phyloP scores from a whole-genome alignment of 805 yeast genomes.

The Kodamaea neixiangensis region DNA sequence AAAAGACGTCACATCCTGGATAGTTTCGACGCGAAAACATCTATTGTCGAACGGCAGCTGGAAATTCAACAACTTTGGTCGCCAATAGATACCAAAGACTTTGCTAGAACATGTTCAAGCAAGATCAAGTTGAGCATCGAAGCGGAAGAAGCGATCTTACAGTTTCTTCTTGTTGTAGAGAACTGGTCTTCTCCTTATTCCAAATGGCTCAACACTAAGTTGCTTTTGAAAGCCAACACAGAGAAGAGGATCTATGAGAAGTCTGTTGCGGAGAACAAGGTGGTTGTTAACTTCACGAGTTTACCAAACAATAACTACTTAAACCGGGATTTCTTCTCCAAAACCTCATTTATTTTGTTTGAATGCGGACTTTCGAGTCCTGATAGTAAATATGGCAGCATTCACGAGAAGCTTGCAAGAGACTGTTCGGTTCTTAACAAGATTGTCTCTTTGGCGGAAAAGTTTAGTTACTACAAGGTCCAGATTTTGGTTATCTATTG shows the following conservation, averaged over 20 bases:
- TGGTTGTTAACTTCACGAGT: constrained; percentile 38
- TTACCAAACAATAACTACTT: constrained; percentile 41
- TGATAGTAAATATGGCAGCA: constrained; percentile 13
- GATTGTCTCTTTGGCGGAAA: constrained; percentile 33
- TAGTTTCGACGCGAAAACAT: background rate
- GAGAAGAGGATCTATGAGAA: constrained; percentile 29
- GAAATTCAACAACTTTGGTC: constrained; percentile 48
- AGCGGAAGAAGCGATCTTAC: constrained; percentile 24
- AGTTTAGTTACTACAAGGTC: constrained; percentile 38
- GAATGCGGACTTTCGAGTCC: constrained; percentile 50
- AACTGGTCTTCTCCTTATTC: constrained; percentile 51
- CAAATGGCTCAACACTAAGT: constrained; percentile 51
- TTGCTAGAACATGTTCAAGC: constrained; percentile 31
- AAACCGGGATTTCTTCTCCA: constrained; percentile 38
- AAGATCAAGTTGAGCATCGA: constrained; percentile 26
- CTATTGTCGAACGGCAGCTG: constrained; percentile 28
- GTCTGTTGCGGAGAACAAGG: constrained; percentile 23
- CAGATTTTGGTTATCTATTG: constrained; percentile 46
- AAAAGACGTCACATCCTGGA: constrained; percentile 16
- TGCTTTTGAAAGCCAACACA: constrained; percentile 36
- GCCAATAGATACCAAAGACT: constrained; percentile 41
- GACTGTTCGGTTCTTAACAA: constrained; percentile 40
- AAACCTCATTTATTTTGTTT: constrained; percentile 47
- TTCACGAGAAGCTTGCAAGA: constrained; percentile 34
- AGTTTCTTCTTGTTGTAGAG: constrained; percentile 45